Evolutionary conservation across 305 asterid genomes (phyloP).

Genomic region (Plantago coronopus): DNA sequence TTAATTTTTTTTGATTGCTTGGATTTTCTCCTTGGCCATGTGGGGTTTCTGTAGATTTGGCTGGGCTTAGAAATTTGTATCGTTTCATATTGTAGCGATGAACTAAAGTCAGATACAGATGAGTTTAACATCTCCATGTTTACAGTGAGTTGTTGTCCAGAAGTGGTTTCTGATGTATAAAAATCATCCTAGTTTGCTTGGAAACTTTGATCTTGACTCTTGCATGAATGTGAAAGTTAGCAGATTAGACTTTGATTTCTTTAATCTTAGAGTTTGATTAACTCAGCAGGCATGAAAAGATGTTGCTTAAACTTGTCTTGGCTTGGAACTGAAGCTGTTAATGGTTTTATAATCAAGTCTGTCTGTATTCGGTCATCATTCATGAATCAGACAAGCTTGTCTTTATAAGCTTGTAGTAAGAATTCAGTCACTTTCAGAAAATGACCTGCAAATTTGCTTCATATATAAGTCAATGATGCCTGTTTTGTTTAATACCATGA

Average conservation of each 20-base stretch:
- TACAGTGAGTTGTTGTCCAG: conserved; percentile 15
- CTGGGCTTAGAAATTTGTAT: conserved; percentile 23
- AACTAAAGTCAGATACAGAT: conserved; percentile 21
- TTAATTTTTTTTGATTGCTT: conserved; percentile 59
- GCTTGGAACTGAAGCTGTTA: not conserved
- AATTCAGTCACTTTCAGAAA: not conserved
- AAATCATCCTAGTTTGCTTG: conserved; percentile 22
- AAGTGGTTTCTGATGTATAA: conserved; percentile 33
- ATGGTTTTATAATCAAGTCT: not conserved
- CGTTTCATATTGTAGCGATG: conserved; percentile 24
- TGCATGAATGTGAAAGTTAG: not conserved
- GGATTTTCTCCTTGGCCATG: conserved; percentile 27
- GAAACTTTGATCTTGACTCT: not conserved
- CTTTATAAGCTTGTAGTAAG: not conserved
- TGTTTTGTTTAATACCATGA: no score
- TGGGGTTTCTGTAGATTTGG: conserved; percentile 33
- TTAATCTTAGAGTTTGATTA: not conserved
- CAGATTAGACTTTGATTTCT: not conserved
- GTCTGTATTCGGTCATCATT: not conserved
- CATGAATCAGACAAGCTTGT: not conserved
- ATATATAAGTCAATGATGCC: no score
- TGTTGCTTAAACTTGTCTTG: not conserved
- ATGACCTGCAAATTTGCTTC: not conserved
- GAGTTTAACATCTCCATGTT: conserved; percentile 12
- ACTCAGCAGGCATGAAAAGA: not conserved